Evolutionary conservation across 345 rosid species (phyloP).

Genomic region (Citrus medica): DNA sequence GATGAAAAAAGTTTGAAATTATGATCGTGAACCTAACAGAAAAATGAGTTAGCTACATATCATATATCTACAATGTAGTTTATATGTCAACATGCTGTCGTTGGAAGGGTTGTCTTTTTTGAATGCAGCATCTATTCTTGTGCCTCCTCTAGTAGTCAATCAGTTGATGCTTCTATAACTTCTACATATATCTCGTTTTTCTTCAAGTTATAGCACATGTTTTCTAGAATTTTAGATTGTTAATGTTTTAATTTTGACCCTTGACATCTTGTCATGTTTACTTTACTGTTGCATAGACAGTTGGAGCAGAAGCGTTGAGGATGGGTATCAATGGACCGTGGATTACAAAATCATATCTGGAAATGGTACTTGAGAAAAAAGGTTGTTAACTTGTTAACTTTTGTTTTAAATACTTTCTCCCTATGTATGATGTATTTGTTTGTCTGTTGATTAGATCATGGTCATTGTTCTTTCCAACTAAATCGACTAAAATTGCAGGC

Average conservation of each 20-base stretch:
- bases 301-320: slow-evolving; percentile 87
- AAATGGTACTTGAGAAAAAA: slow-evolving; percentile 91
- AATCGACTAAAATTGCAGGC: slow-evolving; percentile 53
- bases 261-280: slow-evolving; percentile 13
- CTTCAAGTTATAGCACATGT: not conserved
- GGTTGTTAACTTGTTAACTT: slow-evolving; percentile 40
- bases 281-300: slow-evolving; percentile 52
- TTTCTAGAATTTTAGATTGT: not conserved
- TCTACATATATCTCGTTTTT: not conserved
- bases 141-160: not conserved
- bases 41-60: not conserved
- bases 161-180: not conserved
- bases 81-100: not conserved
- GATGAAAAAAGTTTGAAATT: not conserved
- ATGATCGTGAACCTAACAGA: not conserved
- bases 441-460: slow-evolving; percentile 2
- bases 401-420: slow-evolving; percentile 1
- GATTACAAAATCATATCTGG: slow-evolving; percentile 96
- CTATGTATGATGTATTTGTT: slow-evolving; percentile 11
- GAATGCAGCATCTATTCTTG: not conserved
- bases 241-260: slow-evolving; percentile 1
- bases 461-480: slow-evolving; percentile 15
- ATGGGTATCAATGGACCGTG: slow-evolving; percentile 81
- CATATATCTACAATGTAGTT: not conserved
- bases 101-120: not conserved